Evolutionary conservation across 1,284 basidiomycete species (phyloP).

Genomic region (Sanghuangporus sanghuang): DNA sequence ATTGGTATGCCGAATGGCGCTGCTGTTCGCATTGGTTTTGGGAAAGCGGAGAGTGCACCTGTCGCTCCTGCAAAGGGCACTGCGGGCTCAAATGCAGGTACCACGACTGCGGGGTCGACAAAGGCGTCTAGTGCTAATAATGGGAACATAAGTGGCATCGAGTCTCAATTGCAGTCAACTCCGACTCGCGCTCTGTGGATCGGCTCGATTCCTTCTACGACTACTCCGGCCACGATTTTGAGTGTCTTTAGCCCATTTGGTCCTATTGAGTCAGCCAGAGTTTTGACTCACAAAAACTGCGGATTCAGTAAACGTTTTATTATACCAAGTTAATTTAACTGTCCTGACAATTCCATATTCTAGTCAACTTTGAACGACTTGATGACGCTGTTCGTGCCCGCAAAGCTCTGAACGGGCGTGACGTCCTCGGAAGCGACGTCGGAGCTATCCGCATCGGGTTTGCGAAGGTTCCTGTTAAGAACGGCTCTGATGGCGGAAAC

Average conservation of each 20-base stretch:
- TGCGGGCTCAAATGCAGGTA: constrained; percentile 52
- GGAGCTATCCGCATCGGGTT: constrained; percentile 96
- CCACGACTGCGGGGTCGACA: constrained; percentile 54
- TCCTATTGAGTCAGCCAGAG: constrained; percentile 92
- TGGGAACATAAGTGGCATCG: constrained; percentile 57
- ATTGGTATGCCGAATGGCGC: constrained; percentile 91
- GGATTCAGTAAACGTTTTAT: constrained; percentile 69
- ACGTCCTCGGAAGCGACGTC: constrained; percentile 92
- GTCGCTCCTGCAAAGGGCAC: constrained; percentile 79
- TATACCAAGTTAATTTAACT: constrained; percentile 16
- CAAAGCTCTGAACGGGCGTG: constrained; percentile 91
- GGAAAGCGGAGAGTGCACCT: constrained; percentile 92
- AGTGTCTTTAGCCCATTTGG: constrained; percentile 95
- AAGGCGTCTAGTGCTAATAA: constrained; percentile 42
- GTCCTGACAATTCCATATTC: constrained; percentile 7
- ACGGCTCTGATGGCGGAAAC: constrained; percentile 63
- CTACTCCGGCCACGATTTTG: constrained; percentile 88
- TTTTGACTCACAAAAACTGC: constrained; percentile 95
- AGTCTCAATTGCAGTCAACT: constrained; percentile 77
- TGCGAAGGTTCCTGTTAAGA: constrained; percentile 91
- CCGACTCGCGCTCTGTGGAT: constrained; percentile 95
- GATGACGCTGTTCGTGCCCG: constrained; percentile 95
- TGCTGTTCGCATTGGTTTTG: constrained; percentile 94
- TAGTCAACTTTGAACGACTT: constrained; percentile 94
- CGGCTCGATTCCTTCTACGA: constrained; percentile 90